Evolutionary conservation across 2,329 filamentous ascomycete genomes (phyloP).

Genomic region (Paecilomyces variotii): DNA sequence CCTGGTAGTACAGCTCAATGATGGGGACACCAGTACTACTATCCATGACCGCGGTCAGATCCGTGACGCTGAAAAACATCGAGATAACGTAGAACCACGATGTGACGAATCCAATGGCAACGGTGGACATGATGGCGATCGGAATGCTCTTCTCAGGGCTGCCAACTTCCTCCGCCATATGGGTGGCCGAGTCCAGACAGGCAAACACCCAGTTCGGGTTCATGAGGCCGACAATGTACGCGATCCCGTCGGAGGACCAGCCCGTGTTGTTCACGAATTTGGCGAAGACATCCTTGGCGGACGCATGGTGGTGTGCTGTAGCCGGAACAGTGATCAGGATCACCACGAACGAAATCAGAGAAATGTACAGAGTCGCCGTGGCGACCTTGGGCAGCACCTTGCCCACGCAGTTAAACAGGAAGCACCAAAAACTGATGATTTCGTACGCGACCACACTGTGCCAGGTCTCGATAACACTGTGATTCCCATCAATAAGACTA

Average conservation of each 20-base stretch:
- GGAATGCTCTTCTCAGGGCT: slow-evolving; percentile 41
- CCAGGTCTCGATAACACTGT: slow-evolving; percentile 22
- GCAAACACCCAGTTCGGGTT: slow-evolving; percentile 46
- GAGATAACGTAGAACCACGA: slow-evolving; percentile 41
- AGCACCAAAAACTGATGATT: slow-evolving; percentile 36
- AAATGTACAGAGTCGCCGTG: slow-evolving; percentile 36
- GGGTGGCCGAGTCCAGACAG: slow-evolving; percentile 43
- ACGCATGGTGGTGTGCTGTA: slow-evolving; percentile 35
- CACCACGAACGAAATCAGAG: slow-evolving; percentile 40
- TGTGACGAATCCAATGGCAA: slow-evolving; percentile 43
- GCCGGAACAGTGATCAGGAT: slow-evolving; percentile 43
- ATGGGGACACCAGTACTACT: slow-evolving; percentile 40
- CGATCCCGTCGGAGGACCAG: slow-evolving; percentile 40
- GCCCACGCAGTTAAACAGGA: slow-evolving; percentile 38
- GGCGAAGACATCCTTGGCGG: slow-evolving; percentile 44
- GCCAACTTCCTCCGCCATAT: slow-evolving; percentile 45
- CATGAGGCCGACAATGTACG: slow-evolving; percentile 45
- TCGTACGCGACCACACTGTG: slow-evolving; percentile 36
- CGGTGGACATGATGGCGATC: slow-evolving; percentile 43
- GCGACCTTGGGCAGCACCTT: slow-evolving; percentile 27
- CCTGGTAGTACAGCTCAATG: slow-evolving; percentile 40
- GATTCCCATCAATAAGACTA: not conserved
- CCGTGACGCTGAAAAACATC: slow-evolving; percentile 44
- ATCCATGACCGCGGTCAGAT: slow-evolving; percentile 33
- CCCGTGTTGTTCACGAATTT: slow-evolving; percentile 47